These are phyloP conservation scores for Lipomyces lipofer DNA, from an alignment of 805 yeast genomes.

Conservation along the genomic window DNA sequence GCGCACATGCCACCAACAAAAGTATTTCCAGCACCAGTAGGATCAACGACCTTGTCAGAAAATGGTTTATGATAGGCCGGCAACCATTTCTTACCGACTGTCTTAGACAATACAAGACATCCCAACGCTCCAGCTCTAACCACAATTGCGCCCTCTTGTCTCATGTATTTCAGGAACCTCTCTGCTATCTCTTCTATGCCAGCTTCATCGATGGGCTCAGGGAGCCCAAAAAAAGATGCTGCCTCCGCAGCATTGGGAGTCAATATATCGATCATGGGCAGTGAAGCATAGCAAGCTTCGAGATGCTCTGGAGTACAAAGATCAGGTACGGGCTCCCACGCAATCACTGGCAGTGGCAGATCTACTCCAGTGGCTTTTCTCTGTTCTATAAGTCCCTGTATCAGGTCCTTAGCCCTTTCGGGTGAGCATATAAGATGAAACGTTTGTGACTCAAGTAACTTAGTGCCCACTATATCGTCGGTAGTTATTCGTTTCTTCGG, in stretches of 20 bases:
- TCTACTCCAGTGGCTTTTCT: not conserved
- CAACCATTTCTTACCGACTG: conserved; percentile 45
- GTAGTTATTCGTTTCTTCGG: conserved; percentile 62
- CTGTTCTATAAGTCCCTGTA: conserved; percentile 35
- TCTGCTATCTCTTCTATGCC: conserved; percentile 50
- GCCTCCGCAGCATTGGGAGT: conserved; percentile 89
- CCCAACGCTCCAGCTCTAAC: conserved; percentile 79
- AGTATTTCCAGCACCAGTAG: conserved; percentile 94
- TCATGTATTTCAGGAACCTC: conserved; percentile 46
- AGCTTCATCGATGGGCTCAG: conserved; percentile 44
- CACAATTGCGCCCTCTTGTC: conserved; percentile 51
- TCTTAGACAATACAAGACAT: conserved; percentile 49
- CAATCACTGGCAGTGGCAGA: conserved; percentile 39
- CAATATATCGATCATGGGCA: conserved; percentile 55
- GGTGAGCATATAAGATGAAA: conserved; percentile 79
- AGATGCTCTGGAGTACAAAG: conserved; percentile 59
- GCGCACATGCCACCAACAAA: conserved; percentile 78
- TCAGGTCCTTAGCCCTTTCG: conserved; percentile 53
- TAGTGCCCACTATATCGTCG: conserved; percentile 50
- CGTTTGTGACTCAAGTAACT: conserved; percentile 46
- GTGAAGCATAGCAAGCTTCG: conserved; percentile 41
- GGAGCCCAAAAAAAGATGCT: conserved; percentile 56
- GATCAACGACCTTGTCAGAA: conserved; percentile 63
- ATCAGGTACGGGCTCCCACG: conserved; percentile 90
- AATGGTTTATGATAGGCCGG: conserved; percentile 69